A percentile compares a stretch with the other conserved stretches of the same genome.
These are phyloP conservation scores for Spatholobus suberectus DNA, from an alignment of 306 rosid genomes.

Conservation along the genomic window DNA sequence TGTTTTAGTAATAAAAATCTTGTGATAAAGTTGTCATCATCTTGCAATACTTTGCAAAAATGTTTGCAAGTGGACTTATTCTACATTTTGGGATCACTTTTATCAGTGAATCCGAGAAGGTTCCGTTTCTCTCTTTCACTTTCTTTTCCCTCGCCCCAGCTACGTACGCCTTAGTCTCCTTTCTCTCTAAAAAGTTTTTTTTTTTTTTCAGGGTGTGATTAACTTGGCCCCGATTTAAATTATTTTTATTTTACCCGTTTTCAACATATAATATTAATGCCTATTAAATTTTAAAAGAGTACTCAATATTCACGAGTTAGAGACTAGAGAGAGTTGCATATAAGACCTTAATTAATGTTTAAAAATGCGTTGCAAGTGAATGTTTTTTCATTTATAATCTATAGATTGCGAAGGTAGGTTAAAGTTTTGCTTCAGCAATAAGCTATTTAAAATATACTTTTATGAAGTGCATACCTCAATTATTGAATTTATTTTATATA, in stretches of 20 bases:
- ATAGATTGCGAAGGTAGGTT: background rate
- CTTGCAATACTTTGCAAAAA: constrained; percentile 24
- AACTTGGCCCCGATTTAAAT: background rate
- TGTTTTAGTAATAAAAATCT: background rate
- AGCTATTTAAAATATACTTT: background rate
- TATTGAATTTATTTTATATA: background rate
- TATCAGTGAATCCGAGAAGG: constrained; percentile 14
- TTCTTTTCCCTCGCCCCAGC: background rate
- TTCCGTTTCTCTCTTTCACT: constrained; percentile 12
- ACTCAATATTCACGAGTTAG: background rate
- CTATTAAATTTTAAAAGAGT: background rate
- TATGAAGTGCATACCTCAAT: background rate
- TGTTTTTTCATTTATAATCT: background rate
- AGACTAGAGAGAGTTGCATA: background rate
- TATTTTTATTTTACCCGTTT: background rate
- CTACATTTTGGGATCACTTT: constrained; percentile 13
- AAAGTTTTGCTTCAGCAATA: constrained; percentile 17
- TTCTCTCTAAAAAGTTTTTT: background rate
- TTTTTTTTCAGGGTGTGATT: background rate
- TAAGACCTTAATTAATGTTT: background rate
- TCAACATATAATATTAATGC: constrained; percentile 3
- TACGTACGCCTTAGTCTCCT: constrained; percentile 19
- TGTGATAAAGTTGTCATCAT: constrained; percentile 3
- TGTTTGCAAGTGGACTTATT: constrained; percentile 28
- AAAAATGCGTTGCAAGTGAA: background rate